Evolutionary conservation across 2,329 filamentous ascomycete genomes (phyloP), one percentile per base, ranked within the genome.

Genomic region (Aspergillus candidus): DNA sequence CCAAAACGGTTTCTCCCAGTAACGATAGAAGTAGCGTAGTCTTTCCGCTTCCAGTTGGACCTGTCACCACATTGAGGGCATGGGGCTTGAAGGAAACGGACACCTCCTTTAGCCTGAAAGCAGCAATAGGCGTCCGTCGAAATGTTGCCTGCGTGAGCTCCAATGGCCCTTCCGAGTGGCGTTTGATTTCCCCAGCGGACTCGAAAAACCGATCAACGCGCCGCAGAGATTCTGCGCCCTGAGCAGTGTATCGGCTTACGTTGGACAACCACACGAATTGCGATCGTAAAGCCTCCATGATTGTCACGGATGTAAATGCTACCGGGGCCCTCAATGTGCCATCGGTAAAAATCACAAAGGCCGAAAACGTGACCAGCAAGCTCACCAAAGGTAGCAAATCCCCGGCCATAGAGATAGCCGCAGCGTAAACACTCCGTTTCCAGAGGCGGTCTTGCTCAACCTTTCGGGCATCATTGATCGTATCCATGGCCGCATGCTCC

Each of bases 31-130:
- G 62, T 2, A 81, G 60, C 0, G 76, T 78, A 1, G 77, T 77
- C 56, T 81, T 81, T 6, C 78, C 78, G 47, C 74, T 73, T 6
- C 78, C 78, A 30, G 76, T 79, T 11, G 70, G 69, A 0, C 78
- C 78, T 11, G 70, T 72, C 2, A 81, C 57, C 1, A 77, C 74
- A 43, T 78, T 80, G 17, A 81, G 59, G 0, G 75, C 75, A 6
- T 74, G 74, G 29, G 76, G 67, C 6, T 74, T 70, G 50, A 80
- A 80, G 37, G 74, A 65, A 15, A 80, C 59, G 2, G 49, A 52
- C 4, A 59, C 27, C 36, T 58, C 46, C 32, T 69, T 67, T 4
- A 80, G 63, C 11, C 58, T 56, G 50, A 80, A 80, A 0, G 67
- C 62, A 2, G 76, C 75, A 41, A 70, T 72, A 44, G 72, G 74